Percentiles rank a stretch among this genome's conserved stretches.
Conservation (phyloP, 805 yeast genomes). For the Millerozyma acaciae region DNA sequence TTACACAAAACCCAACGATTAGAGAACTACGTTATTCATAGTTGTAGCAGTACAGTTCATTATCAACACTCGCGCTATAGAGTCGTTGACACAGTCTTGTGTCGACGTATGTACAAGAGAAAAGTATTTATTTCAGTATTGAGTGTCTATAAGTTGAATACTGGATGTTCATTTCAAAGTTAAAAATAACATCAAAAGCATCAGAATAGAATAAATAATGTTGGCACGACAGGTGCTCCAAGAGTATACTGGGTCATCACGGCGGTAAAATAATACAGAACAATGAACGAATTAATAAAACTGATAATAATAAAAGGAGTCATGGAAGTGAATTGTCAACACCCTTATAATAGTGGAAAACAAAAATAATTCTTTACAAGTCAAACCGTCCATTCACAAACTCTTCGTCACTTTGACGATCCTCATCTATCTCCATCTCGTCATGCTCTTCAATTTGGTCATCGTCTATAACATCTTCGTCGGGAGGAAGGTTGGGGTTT, state of each 20-base stretch:
- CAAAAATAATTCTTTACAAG: conserved; percentile 36
- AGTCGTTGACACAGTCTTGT: no score
- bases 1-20: no score
- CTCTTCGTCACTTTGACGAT: conserved; percentile 65
- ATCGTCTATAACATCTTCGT: conserved; percentile 79
- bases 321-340: neutral
- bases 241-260: no score
- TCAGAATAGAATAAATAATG: no score
- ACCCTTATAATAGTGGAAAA: conserved; percentile 1
- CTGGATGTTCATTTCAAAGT: no score
- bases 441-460: conserved; percentile 47
- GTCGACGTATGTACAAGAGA: neutral
- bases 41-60: no score
- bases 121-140: neutral
- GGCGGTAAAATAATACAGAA: no score
- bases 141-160: no score
- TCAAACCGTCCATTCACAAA: conserved; percentile 90
- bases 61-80: no score
- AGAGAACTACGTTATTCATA: no score
- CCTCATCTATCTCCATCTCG: conserved; percentile 49
- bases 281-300: neutral
- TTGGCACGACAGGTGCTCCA: no score
- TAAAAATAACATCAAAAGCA: no score
- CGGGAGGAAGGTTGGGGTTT: conserved; percentile 75
- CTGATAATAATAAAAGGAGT: neutral